Evolutionary conservation across 2,329 filamentous ascomycete species (phyloP).

Genomic region (Bipolaris oryzae): DNA sequence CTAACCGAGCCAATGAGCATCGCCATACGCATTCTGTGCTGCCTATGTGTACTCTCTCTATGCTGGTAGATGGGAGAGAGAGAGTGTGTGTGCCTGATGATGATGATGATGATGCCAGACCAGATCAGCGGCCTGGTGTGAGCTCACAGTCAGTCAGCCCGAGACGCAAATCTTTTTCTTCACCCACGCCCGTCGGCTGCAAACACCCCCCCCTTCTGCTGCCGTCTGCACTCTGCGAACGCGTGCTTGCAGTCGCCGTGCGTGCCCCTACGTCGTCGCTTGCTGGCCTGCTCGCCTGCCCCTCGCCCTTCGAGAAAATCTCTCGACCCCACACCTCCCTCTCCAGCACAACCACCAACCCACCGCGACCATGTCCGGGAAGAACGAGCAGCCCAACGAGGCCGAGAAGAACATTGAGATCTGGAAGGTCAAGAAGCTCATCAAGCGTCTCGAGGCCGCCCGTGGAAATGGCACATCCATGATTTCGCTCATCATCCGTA

Average conservation of each 20-base stretch:
- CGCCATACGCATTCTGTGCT: too few species aligned
- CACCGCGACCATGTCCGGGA: conserved; percentile 43
- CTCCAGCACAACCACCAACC: conserved; percentile 14
- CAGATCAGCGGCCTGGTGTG: background rate
- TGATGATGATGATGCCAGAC: background rate
- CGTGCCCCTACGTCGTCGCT: conserved; percentile 23
- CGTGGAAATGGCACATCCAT: conserved; percentile 99
- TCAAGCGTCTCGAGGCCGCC: conserved; percentile 96
- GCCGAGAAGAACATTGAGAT: conserved; percentile 96
- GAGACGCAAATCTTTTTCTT: background rate
- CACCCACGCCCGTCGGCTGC: background rate
- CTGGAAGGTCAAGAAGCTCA: conserved; percentile 99
- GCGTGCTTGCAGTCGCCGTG: background rate
- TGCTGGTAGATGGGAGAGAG: background rate
- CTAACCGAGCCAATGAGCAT: conserved; percentile 20
- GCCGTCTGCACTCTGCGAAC: conserved; percentile 1
- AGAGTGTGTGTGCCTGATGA: background rate
- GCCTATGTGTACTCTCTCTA: too few species aligned
- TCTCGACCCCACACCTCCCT: conserved; percentile 23
- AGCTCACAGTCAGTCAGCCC: background rate
- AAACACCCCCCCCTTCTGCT: background rate
- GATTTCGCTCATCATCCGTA: conserved; percentile 99
- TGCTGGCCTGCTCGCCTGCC: conserved; percentile 16
- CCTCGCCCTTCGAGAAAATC: conserved; percentile 22
- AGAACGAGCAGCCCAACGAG: conserved; percentile 72